Evolutionary conservation across 768 basidiomycete species (phyloP).

Genomic region (Phylloporus rhodoxanthus): DNA sequence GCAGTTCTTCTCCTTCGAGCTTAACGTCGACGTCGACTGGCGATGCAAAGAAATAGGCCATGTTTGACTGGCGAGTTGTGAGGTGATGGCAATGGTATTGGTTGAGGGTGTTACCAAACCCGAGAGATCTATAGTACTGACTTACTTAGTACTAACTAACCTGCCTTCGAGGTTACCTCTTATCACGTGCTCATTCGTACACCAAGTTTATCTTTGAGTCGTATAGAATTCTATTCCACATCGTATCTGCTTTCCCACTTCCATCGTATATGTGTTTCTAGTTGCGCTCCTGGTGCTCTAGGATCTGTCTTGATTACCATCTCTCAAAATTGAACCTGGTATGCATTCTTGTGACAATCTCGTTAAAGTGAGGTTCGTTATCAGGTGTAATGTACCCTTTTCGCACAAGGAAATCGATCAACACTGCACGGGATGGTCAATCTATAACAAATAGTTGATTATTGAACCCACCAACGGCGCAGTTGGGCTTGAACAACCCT

Average conservation of each 20-base stretch:
- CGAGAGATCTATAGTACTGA: not conserved
- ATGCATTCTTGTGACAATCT: conserved; percentile 72
- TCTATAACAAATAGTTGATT: not conserved
- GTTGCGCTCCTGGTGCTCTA: not conserved
- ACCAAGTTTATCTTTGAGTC: too few relatives aligned
- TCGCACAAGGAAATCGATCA: conserved; percentile 86
- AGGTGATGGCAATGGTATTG: not conserved
- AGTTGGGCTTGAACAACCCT: conserved; percentile 89
- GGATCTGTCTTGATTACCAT: conserved; percentile 31
- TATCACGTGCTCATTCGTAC: conserved; percentile 7
- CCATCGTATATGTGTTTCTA: not conserved
- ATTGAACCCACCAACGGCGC: conserved; percentile 60
- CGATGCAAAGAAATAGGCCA: conserved; percentile 87
- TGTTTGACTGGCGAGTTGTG: not conserved
- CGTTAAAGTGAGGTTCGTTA: conserved; percentile 76
- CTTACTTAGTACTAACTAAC: too few relatives aligned
- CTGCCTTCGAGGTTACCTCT: too few relatives aligned
- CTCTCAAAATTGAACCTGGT: conserved; percentile 59
- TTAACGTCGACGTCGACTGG: conserved; percentile 90
- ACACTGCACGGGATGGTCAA: conserved; percentile 42
- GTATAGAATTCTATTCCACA: not conserved
- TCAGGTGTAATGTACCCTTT: conserved; percentile 83
- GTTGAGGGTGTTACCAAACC: not conserved
- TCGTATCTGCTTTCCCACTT: not conserved
- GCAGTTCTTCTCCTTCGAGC: conserved; percentile 77